Evolutionary conservation across 257 asterid species (phyloP), one percentile per base, ranked within the genome.

Genomic region (Knoxia roxburghii): DNA sequence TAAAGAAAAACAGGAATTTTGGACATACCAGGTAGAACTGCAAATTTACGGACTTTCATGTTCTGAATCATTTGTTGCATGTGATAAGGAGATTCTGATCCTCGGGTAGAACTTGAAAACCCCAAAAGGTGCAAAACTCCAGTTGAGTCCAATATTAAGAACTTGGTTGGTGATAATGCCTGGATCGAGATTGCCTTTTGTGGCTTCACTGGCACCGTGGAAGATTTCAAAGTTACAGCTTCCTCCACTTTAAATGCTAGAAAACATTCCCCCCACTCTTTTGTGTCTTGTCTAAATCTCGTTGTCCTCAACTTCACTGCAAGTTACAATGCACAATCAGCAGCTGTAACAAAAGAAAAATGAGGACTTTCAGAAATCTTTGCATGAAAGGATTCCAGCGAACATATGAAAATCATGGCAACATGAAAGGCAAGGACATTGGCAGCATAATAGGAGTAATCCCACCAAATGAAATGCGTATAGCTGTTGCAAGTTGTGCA

Each of bases 231-330:
- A 71, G 51, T 68, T 26, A 70, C 82, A 41, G 39, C 74, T 76
- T 81, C 85, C 78, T 75, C 73, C 40, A 70, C 75, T 61, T 78
- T 81, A 40, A 91, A 84, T 37, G 89, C 84, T 77, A 84, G 75
- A 68, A 79, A 86, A 76, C 78, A 79, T 50, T 84, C 78, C 75
- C 87, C 79, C 58, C 53, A 62, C 21, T 82, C 87, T 79, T 65
- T 78, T 40, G 95, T 75, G 72, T 82, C 91, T 77, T 88, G 97
- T 79, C 77, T 81, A 72, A 89, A 69, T 79, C 76, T 88, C 70
- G 75, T 61, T 67, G 85, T 73, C 82, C 80, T 91, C 86, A 68
- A 78, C 93, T 85, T 91, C 60, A 71, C 97, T 91, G 89, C 90
- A 77, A 85, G 83, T 81, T 58, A 82, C 71, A 86, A 81, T 52